phyloP scores from a whole-genome alignment of 257 asterid genomes.

The Mitragyna speciosa region DNA sequence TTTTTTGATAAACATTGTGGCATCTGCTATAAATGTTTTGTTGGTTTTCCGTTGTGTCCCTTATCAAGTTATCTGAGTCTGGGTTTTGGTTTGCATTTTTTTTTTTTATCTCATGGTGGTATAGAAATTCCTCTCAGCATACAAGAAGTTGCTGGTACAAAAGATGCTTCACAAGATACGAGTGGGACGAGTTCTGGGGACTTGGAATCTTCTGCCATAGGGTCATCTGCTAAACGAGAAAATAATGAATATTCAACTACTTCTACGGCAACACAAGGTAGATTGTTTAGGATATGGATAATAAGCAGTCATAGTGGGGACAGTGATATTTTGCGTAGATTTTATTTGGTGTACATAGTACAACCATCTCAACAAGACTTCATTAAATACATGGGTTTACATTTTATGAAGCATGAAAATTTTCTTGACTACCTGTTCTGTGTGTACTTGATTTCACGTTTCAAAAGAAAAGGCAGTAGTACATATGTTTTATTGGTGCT shows the following conservation, averaged over 20 bases:
- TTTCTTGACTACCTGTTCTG: background rate
- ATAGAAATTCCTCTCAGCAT: constrained; percentile 29
- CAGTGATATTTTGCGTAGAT: background rate
- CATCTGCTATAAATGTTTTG: no score
- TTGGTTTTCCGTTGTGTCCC: background rate
- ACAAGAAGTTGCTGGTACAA: constrained; percentile 29
- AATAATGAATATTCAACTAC: constrained; percentile 27
- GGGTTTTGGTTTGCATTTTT: background rate
- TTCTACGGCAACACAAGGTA: constrained; percentile 43
- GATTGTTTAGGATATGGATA: constrained; percentile 5
- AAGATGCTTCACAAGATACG: constrained; percentile 34
- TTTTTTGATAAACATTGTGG: background rate
- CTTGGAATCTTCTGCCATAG: constrained; percentile 13
- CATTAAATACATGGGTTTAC: background rate
- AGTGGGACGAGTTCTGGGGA: constrained; percentile 31
- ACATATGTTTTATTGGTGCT: background rate
- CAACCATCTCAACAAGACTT: background rate
- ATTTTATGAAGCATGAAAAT: background rate
- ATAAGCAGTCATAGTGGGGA: background rate
- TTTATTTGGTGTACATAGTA: background rate
- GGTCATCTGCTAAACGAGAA: constrained; percentile 24
- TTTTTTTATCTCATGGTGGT: constrained; percentile 19
- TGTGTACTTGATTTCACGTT: background rate
- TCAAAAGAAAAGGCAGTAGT: background rate
- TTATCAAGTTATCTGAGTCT: background rate